These are phyloP conservation scores for Fusarium paranaense DNA, from an alignment of 2,329 filamentous ascomycete species.

Conservation along the genomic window DNA sequence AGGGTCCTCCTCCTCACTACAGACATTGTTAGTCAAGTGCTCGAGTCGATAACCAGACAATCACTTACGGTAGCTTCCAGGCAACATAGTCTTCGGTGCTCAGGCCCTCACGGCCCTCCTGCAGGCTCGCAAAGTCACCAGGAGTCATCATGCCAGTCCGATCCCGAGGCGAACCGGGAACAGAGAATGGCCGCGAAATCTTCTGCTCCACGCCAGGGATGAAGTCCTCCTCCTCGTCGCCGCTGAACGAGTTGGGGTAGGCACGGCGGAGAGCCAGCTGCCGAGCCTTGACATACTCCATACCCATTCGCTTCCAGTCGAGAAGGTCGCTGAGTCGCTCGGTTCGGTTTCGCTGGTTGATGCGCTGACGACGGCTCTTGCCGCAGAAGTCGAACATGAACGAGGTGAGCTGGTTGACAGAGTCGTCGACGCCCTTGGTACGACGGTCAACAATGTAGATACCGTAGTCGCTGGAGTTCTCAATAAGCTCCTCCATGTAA, in stretches of 20 bases:
- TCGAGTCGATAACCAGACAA: neutral
- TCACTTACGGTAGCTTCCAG: constrained; percentile 95
- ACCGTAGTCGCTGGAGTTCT: constrained; percentile 97
- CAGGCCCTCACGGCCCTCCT: constrained; percentile 92
- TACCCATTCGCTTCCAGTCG: constrained; percentile 99
- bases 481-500: constrained; percentile 99
- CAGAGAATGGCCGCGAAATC: constrained; percentile 93
- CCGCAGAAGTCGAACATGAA: constrained; percentile 91
- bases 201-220: constrained; percentile 95
- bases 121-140: constrained; percentile 95
- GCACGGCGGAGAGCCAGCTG: constrained; percentile 92
- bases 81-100: constrained; percentile 98
- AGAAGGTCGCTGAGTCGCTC: constrained; percentile 94
- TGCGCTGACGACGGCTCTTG: constrained; percentile 95
- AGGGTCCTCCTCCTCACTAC: constrained; percentile 90
- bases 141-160: constrained; percentile 98
- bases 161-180: constrained; percentile 92
- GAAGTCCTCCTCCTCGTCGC: constrained; percentile 86
- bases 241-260: constrained; percentile 87
- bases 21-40: constrained; percentile 29
- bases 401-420: constrained; percentile 91
- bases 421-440: constrained; percentile 95
- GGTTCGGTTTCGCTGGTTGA: constrained; percentile 98
- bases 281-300: constrained; percentile 98
- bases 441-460: constrained; percentile 99